phyloP scores from a whole-genome alignment of 2,329 filamentous ascomycete genomes.

The Verticillium nonalfalfae region DNA sequence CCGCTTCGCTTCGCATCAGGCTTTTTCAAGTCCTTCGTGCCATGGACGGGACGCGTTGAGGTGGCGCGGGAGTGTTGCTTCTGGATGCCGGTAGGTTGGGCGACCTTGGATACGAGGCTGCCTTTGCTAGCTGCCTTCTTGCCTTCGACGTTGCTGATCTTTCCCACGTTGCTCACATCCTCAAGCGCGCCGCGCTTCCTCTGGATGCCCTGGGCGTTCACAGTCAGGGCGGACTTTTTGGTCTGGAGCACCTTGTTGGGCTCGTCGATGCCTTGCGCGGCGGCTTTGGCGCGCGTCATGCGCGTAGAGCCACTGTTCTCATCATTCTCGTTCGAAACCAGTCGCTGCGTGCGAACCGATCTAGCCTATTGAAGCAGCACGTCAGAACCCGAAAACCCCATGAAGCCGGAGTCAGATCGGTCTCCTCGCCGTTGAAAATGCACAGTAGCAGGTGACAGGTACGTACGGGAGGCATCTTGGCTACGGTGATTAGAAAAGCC shows the following conservation, averaged over 20 bases:
- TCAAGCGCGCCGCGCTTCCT: slow-evolving; percentile 81
- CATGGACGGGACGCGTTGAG: slow-evolving; percentile 56
- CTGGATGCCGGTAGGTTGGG: slow-evolving; percentile 74
- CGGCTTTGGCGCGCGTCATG: slow-evolving; percentile 88
- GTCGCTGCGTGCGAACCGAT: slow-evolving; percentile 60
- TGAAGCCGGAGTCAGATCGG: neutral
- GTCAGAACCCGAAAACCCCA: neutral
- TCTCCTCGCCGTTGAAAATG: slow-evolving; percentile 11
- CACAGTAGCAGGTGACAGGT: neutral
- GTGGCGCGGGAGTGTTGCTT: slow-evolving; percentile 54
- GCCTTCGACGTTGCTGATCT: slow-evolving; percentile 62
- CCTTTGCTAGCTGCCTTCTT: slow-evolving; percentile 69
- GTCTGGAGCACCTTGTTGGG: slow-evolving; percentile 57
- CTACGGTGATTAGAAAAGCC: neutral
- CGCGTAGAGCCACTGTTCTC: slow-evolving; percentile 78
- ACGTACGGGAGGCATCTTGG: slow-evolving; percentile 33
- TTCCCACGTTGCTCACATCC: slow-evolving; percentile 93
- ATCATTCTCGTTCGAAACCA: slow-evolving; percentile 87
- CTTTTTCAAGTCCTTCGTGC: slow-evolving; percentile 65
- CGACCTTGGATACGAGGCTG: slow-evolving; percentile 71
- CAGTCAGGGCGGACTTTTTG: slow-evolving; percentile 56
- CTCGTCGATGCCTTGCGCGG: slow-evolving; percentile 63
- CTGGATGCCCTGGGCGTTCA: slow-evolving; percentile 38
- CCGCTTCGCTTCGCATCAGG: slow-evolving; percentile 64
- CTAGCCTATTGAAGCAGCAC: slow-evolving; percentile 46